Evolutionary conservation across 441 rosid genomes (phyloP).

Genomic region (Pelargonium cotyledonis): DNA sequence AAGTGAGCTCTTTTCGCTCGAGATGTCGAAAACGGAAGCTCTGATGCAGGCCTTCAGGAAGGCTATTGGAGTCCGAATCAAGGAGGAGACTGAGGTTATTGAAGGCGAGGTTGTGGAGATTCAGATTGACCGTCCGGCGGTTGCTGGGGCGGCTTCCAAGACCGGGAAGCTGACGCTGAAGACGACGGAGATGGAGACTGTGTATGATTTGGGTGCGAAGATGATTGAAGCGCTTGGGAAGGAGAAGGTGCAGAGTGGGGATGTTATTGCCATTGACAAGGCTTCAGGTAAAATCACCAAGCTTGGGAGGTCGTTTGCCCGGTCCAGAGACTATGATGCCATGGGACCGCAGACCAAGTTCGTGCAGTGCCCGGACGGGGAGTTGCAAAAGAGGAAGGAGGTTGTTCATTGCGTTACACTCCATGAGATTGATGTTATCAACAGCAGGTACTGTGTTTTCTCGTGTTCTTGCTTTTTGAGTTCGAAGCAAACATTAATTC

Average conservation of each 20-base stretch:
- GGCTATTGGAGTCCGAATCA: conserved; percentile 80
- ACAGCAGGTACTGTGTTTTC: conserved; percentile 58
- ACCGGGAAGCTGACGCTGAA: conserved; percentile 81
- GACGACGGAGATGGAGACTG: conserved; percentile 93
- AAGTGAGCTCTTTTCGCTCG: conserved; percentile 81
- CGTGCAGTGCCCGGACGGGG: conserved; percentile 94
- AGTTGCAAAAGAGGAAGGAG: conserved; percentile 92
- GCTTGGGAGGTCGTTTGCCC: conserved; percentile 79
- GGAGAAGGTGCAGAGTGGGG: conserved; percentile 93
- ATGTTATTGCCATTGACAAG: conserved; percentile 80
- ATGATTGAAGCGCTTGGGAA: conserved; percentile 82
- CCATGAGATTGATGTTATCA: conserved; percentile 96
- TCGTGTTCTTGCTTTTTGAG: not conserved
- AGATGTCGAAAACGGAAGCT: conserved; percentile 91
- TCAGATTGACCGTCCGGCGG: conserved; percentile 79
- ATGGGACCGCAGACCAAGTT: conserved; percentile 93
- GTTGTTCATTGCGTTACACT: conserved; percentile 91
- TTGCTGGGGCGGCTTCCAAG: conserved; percentile 69
- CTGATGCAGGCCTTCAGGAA: conserved; percentile 72
- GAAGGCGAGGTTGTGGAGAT: conserved; percentile 93
- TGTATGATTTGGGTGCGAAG: conserved; percentile 84
- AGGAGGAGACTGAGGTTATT: conserved; percentile 78
- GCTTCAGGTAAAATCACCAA: conserved; percentile 80
- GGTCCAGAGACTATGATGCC: conserved; percentile 93
- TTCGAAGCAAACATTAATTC: not conserved